A percentile compares a stretch with the other conserved stretches of the same genome.
phyloP scores from a whole-genome alignment of 2,329 filamentous ascomycete genomes.

The Trichoderma citrinoviride region DNA sequence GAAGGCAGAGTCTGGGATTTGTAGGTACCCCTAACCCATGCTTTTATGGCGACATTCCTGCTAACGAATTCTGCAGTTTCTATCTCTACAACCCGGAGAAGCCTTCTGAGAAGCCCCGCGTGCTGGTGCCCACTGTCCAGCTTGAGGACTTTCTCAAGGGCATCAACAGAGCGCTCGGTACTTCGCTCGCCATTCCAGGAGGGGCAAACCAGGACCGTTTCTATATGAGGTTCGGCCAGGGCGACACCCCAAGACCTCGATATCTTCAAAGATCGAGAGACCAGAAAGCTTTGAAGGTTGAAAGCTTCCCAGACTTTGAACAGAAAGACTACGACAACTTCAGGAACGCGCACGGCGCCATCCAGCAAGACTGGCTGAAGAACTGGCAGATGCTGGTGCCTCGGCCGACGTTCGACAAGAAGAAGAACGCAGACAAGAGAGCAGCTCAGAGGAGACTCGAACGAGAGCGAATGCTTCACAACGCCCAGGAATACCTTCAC shows the following conservation, averaged over 20 bases:
- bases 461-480: conserved; percentile 55
- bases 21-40: conserved; percentile 43
- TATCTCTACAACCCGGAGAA: conserved; percentile 58
- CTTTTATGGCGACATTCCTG: no score
- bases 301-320: conserved; percentile 37
- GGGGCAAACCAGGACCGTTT: conserved; percentile 55
- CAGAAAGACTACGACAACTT: conserved; percentile 36
- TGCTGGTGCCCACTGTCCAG: conserved; percentile 67
- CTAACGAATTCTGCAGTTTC: conserved; percentile 48
- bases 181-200: conserved; percentile 56
- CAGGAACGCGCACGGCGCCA: neutral
- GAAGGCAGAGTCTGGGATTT: conserved; percentile 68
- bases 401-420: conserved; percentile 31
- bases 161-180: conserved; percentile 60
- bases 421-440: conserved; percentile 45
- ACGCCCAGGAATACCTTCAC: conserved; percentile 69
- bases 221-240: conserved; percentile 56
- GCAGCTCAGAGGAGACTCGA: conserved; percentile 50
- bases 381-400: conserved; percentile 28
- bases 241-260: conserved; percentile 61
- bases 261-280: conserved; percentile 61
- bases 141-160: conserved; percentile 61
- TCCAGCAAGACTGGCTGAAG: conserved; percentile 14
- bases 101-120: conserved; percentile 50
- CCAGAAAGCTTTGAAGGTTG: conserved; percentile 36